Evolutionary conservation across 2,329 filamentous ascomycete genomes (phyloP).

Genomic region (Aspergillus puulaauensis): DNA sequence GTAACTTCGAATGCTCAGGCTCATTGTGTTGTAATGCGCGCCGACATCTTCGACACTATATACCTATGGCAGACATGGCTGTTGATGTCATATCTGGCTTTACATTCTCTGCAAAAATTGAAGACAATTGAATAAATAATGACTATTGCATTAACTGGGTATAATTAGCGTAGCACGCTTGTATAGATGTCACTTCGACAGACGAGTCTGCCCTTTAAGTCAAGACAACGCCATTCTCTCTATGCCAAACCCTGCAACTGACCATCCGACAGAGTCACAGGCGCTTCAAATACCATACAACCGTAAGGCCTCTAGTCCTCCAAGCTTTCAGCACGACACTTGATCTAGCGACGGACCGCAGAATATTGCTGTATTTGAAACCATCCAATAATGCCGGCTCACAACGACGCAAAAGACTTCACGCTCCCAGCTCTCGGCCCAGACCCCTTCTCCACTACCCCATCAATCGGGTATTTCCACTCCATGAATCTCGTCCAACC

Average conservation of each 20-base stretch:
- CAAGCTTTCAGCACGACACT: background rate
- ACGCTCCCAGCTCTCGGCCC: constrained; percentile 57
- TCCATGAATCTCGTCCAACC: constrained; percentile 94
- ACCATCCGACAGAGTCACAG: background rate
- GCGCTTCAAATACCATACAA: background rate
- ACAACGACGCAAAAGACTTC: constrained; percentile 52
- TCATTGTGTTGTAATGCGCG: background rate
- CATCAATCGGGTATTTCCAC: constrained; percentile 84
- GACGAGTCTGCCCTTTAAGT: background rate
- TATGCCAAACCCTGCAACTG: constrained; percentile 1
- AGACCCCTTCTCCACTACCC: constrained; percentile 60
- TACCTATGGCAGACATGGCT: background rate
- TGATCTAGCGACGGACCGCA: background rate
- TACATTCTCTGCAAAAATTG: background rate
- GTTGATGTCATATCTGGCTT: background rate
- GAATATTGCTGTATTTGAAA: background rate
- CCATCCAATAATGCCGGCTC: background rate
- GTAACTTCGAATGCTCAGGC: background rate
- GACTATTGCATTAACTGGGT: constrained; percentile 15
- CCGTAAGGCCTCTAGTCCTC: background rate
- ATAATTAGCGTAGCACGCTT: constrained; percentile 13
- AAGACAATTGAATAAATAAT: background rate
- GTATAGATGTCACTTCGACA: constrained; percentile 2
- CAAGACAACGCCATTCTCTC: constrained; percentile 7
- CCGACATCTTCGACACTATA: background rate